Evolutionary conservation across 108 stramenopile species (phyloP).

Genomic region (Nitzschia inconspicua): DNA sequence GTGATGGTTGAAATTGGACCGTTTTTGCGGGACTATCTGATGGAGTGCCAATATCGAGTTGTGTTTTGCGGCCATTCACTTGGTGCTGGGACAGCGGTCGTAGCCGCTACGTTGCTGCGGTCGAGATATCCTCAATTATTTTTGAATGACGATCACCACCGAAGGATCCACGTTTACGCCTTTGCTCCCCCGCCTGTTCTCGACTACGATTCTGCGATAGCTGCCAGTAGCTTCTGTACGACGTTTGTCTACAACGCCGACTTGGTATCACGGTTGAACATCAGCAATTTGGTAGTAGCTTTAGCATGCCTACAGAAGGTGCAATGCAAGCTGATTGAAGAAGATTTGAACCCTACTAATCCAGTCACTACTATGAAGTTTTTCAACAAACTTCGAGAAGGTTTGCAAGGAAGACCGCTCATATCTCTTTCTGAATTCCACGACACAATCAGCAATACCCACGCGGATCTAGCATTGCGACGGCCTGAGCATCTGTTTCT

Average conservation of each 20-base stretch:
- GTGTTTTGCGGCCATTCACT: conserved; percentile 59
- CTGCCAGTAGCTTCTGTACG: conserved; percentile 46
- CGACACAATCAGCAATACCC: conserved; percentile 35
- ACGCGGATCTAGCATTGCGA: conserved; percentile 40
- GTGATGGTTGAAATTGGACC: conserved; percentile 18
- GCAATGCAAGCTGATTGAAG: conserved; percentile 32
- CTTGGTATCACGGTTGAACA: conserved; percentile 55
- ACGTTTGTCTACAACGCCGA: conserved; percentile 71
- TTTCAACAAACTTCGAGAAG: conserved; percentile 37
- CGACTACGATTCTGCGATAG: conserved; percentile 57
- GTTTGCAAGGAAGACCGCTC: conserved; percentile 39
- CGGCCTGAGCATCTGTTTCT: conserved; percentile 62
- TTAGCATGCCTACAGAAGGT: conserved; percentile 51
- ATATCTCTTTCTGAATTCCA: conserved; percentile 38
- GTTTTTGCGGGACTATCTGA: not conserved
- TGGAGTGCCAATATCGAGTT: conserved; percentile 34
- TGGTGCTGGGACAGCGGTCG: conserved; percentile 52
- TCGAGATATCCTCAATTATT: conserved; percentile 46
- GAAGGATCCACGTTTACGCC: conserved; percentile 55
- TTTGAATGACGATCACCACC: not conserved
- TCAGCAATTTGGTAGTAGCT: conserved; percentile 61
- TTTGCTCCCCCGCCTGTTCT: conserved; percentile 73
- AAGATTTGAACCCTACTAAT: conserved; percentile 38
- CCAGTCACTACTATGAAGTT: conserved; percentile 38
- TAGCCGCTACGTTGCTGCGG: conserved; percentile 52